These are phyloP conservation scores for Hericium erinaceus DNA, from an alignment of 768 basidiomycete genomes.

Conservation along the genomic window DNA sequence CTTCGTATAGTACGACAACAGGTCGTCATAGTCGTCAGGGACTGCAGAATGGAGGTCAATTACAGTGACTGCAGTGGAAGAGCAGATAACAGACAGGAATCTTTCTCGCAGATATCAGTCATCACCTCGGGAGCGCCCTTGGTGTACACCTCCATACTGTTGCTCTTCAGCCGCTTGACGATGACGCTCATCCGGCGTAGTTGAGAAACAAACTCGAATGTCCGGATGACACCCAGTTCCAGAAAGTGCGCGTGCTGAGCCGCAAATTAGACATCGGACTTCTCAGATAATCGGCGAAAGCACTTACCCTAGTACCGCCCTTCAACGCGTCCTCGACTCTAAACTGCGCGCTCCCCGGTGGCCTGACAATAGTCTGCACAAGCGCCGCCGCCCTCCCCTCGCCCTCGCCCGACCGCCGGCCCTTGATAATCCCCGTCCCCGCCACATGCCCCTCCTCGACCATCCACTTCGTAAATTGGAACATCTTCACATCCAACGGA, in stretches of 20 bases:
- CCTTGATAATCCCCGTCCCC: slow-evolving; percentile 64
- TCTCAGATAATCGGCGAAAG: not conserved
- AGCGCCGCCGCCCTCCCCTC: slow-evolving; percentile 61
- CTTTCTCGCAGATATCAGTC: slow-evolving; percentile 85
- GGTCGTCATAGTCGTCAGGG: slow-evolving; percentile 91
- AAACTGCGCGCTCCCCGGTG: slow-evolving; percentile 88
- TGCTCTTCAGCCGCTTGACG: slow-evolving; percentile 89
- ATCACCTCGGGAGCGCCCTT: slow-evolving; percentile 99
- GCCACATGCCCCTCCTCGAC: slow-evolving; percentile 82
- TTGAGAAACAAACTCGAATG: slow-evolving; percentile 92
- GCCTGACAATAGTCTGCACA: slow-evolving; percentile 93
- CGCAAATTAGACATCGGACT: not conserved
- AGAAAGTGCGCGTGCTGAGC: slow-evolving; percentile 92
- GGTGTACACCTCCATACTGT: slow-evolving; percentile 95
- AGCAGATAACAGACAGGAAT: slow-evolving; percentile 60
- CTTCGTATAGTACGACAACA: slow-evolving; percentile 93
- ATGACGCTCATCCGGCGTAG: slow-evolving; percentile 96
- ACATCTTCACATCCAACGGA: slow-evolving; percentile 97
- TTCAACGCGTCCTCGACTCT: slow-evolving; percentile 89
- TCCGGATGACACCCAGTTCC: slow-evolving; percentile 91
- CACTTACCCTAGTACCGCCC: slow-evolving; percentile 62
- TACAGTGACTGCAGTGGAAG: not conserved
- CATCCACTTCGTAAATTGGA: slow-evolving; percentile 92
- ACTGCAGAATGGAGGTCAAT: slow-evolving; percentile 37
- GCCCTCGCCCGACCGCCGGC: slow-evolving; percentile 46